phyloP scores from a whole-genome alignment of 1,284 basidiomycete species.

The Trametes polyzona region DNA sequence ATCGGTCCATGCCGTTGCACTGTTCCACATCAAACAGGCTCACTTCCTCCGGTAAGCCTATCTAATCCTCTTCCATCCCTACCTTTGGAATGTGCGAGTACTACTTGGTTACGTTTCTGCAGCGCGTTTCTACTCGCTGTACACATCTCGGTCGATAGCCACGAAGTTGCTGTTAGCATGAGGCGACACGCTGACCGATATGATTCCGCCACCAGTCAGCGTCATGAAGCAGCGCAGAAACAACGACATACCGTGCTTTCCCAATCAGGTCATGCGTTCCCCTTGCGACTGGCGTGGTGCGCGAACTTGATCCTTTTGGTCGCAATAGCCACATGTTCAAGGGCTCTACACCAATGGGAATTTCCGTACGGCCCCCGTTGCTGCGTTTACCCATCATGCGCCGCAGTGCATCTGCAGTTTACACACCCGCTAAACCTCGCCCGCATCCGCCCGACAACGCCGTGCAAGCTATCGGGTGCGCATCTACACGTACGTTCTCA shows the following conservation, averaged over 20 bases:
- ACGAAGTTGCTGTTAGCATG: no score
- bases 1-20: neutral
- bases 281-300: neutral
- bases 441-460: neutral
- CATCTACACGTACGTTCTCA: neutral
- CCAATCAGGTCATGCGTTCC: neutral
- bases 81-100: neutral
- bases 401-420: neutral
- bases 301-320: neutral
- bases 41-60: slow-evolving; percentile 1
- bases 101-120: neutral
- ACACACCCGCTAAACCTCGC: slow-evolving; percentile 1
- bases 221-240: no score
- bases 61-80: neutral
- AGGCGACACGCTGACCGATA: no score
- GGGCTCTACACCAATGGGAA: slow-evolving; percentile 3
- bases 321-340: neutral
- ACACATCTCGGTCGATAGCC: neutral
- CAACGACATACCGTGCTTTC: no score
- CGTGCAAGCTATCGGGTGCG: slow-evolving; percentile 1
- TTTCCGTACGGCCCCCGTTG: neutral
- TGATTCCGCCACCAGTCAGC: no score
- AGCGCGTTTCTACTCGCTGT: neutral
- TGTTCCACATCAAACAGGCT: slow-evolving; percentile 1
- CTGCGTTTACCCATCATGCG: slow-evolving; percentile 8